Percentiles rank a stretch among this genome's conserved stretches.
These are phyloP conservation scores for Nakaseomyces sp. DNA, from an alignment of 1,139 yeast genomes.

Conservation along the genomic window DNA sequence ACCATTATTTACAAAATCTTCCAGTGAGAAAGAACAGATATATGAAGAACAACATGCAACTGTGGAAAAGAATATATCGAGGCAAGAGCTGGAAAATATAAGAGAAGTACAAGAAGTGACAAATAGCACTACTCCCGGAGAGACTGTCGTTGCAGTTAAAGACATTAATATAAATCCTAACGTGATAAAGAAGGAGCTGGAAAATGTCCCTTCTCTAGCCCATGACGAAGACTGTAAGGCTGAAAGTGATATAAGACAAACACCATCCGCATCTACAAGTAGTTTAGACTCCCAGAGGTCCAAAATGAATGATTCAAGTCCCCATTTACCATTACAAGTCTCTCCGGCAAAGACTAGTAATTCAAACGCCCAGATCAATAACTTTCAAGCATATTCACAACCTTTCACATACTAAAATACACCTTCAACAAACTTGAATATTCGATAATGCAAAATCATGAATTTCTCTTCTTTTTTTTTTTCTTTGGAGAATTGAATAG, in stretches of 20 bases:
- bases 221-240: not conserved
- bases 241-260: not conserved
- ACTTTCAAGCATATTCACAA: slow-evolving; percentile 28
- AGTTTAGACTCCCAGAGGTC: slow-evolving; percentile 3
- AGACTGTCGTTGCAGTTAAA: not conserved
- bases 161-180: not conserved
- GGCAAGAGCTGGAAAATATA: not conserved
- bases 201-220: not conserved
- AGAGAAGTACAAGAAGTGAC: not conserved
- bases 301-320: slow-evolving; percentile 7
- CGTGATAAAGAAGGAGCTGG: not conserved
- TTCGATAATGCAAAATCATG: no score
- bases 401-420: slow-evolving; percentile 19
- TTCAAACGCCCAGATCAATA: slow-evolving; percentile 18
- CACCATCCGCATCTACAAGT: slow-evolving; percentile 3
- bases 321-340: slow-evolving; percentile 15
- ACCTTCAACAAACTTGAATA: no score
- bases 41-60: not conserved
- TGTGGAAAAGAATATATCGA: no score
- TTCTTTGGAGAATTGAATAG: no score
- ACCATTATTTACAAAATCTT: not conserved
- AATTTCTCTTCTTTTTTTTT: no score
- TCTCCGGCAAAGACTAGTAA: slow-evolving; percentile 20
- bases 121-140: no score
- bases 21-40: not conserved